Evolutionary conservation across 2,329 filamentous ascomycete genomes (phyloP).

Genomic region (Pyricularia grisea): DNA sequence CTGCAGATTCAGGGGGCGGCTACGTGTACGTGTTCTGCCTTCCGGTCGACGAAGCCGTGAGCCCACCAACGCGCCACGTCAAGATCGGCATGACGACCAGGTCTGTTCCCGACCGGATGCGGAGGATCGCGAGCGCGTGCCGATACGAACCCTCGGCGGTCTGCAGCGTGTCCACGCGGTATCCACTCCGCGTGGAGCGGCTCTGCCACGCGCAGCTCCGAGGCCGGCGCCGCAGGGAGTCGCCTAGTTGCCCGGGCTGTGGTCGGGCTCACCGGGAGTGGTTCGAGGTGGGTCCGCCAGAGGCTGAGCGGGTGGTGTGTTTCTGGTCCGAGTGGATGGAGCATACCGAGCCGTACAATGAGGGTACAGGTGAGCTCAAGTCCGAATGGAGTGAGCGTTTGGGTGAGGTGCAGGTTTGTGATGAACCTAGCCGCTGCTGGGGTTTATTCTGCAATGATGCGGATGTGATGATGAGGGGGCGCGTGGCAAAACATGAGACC

Average conservation of each 20-base stretch:
- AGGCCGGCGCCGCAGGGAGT: neutral
- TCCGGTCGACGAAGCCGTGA: neutral
- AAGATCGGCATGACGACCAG: constrained; percentile 5
- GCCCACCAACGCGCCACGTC: constrained; percentile 3
- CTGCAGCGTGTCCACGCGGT: neutral
- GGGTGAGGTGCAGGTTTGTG: neutral
- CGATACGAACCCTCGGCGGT: neutral
- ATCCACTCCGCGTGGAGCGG: constrained; percentile 1
- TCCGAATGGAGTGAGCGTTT: neutral
- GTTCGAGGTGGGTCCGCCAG: neutral
- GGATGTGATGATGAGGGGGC: neutral
- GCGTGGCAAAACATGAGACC: neutral
- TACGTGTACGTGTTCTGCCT: neutral
- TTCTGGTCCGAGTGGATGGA: constrained; percentile 1
- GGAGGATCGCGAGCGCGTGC: neutral
- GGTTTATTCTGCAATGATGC: neutral
- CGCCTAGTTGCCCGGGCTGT: constrained; percentile 1
- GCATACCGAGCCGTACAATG: neutral
- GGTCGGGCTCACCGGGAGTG: constrained; percentile 2
- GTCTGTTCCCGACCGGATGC: neutral
- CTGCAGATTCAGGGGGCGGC: neutral
- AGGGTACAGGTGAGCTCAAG: neutral
- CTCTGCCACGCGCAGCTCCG: constrained; percentile 1
- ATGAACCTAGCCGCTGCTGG: neutral
- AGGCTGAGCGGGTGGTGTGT: neutral